These are phyloP conservation scores for Didymella lethalis DNA, from an alignment of 2,329 filamentous ascomycete species.

Conservation along the genomic window DNA sequence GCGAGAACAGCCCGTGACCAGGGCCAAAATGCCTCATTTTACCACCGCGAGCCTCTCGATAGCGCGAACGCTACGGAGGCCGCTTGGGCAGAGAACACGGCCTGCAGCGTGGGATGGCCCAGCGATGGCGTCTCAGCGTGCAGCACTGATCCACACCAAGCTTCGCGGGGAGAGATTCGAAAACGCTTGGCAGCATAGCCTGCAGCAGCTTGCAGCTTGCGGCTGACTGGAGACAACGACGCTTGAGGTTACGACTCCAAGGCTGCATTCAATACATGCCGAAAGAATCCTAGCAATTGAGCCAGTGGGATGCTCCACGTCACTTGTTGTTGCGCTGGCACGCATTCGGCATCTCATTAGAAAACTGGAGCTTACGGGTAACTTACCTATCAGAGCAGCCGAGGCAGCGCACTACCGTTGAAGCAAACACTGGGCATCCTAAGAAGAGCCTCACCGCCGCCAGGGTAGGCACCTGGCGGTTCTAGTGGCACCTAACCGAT, in stretches of 20 bases:
- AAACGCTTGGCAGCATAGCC: constrained; percentile 15
- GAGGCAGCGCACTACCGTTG: constrained; percentile 20
- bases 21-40: constrained; percentile 25
- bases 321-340: constrained; percentile 13
- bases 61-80: constrained; percentile 21
- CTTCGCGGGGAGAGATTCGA: constrained; percentile 18
- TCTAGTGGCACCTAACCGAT: constrained; percentile 5
- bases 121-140: constrained; percentile 12
- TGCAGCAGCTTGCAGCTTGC: constrained; percentile 16
- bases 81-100: constrained; percentile 16
- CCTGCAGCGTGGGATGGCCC: constrained; percentile 17
- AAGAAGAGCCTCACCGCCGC: constrained; percentile 24
- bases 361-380: constrained; percentile 16
- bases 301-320: constrained; percentile 20
- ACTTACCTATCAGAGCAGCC: constrained; percentile 22
- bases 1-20: constrained; percentile 15
- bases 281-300: constrained; percentile 16
- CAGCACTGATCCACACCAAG: constrained; percentile 19
- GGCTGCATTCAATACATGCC: constrained; percentile 21
- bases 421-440: constrained; percentile 19
- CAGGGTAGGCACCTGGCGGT: constrained; percentile 2
- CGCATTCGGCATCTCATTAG: constrained; percentile 14
- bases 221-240: constrained; percentile 12
- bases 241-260: constrained; percentile 6
- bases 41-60: constrained; percentile 19